phyloP scores from a whole-genome alignment of 345 rosid species.

The Salix dunnii region DNA sequence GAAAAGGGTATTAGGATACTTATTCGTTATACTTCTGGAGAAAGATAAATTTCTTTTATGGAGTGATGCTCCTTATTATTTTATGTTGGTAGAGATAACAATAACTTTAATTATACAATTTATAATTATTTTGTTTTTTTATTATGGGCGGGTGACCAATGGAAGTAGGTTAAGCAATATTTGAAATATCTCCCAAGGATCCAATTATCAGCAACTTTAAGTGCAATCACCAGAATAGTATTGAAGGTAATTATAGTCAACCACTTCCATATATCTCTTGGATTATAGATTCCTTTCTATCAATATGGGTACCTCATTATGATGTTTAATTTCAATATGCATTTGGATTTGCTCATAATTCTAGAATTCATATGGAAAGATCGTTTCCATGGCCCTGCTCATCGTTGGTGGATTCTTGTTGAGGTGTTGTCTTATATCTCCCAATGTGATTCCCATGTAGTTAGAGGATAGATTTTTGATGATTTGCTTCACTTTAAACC shows the following conservation, averaged over 20 bases:
- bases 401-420: conserved; percentile 96
- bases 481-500: background rate
- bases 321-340: conserved; percentile 18
- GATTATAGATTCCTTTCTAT: background rate
- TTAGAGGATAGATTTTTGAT: background rate
- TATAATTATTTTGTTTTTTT: background rate
- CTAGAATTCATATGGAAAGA: conserved; percentile 91
- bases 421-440: conserved; percentile 49
- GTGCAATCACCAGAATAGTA: conserved; percentile 97
- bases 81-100: background rate
- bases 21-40: conserved; percentile 91
- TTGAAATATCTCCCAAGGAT: conserved; percentile 79
- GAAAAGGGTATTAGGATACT: conserved; percentile 89
- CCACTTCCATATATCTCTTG: background rate
- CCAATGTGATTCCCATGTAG: conserved; percentile 3
- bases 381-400: conserved; percentile 84
- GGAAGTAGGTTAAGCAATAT: conserved; percentile 81
- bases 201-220: conserved; percentile 76
- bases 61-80: background rate
- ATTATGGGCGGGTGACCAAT: conserved; percentile 10
- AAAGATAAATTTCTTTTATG: conserved; percentile 44
- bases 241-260: conserved; percentile 58
- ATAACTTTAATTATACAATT: conserved; percentile 1
- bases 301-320: background rate
- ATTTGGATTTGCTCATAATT: conserved; percentile 86